A percentile compares a stretch with the other conserved stretches of the same genome.
Evolutionary conservation across 2,329 filamentous ascomycete species (phyloP).

Genomic region (Cladosporium austrohemisphaericum): DNA sequence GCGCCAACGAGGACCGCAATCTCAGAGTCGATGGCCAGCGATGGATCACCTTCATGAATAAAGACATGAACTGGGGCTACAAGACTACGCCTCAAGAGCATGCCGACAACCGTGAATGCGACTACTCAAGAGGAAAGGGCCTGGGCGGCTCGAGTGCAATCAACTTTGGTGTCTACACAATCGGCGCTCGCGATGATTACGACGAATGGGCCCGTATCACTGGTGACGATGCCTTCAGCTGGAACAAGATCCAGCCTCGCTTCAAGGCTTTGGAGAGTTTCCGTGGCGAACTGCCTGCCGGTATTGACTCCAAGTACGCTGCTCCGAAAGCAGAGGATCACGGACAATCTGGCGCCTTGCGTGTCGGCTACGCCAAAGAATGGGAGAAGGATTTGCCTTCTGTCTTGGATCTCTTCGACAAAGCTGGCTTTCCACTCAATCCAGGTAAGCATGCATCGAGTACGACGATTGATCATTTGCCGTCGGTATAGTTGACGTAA

Average conservation of each 20-base stretch:
- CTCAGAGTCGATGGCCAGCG: slow-evolving; percentile 45
- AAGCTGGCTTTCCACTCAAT: slow-evolving; percentile 49
- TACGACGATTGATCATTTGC: too few relatives aligned
- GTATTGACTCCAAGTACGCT: not conserved
- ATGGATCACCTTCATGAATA: slow-evolving; percentile 50
- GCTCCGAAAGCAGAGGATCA: slow-evolving; percentile 6
- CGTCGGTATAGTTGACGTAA: too few relatives aligned
- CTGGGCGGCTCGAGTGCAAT: slow-evolving; percentile 46
- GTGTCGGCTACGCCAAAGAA: slow-evolving; percentile 18
- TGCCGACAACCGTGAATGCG: slow-evolving; percentile 35
- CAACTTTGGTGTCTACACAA: slow-evolving; percentile 47
- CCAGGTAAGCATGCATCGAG: too few relatives aligned
- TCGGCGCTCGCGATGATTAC: slow-evolving; percentile 59
- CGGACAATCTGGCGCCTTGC: not conserved
- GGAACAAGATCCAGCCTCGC: slow-evolving; percentile 50
- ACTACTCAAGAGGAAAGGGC: slow-evolving; percentile 44
- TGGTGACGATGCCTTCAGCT: slow-evolving; percentile 54
- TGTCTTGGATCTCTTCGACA: slow-evolving; percentile 39
- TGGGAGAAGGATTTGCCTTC: slow-evolving; percentile 28
- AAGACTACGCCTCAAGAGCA: slow-evolving; percentile 38
- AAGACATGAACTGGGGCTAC: slow-evolving; percentile 50
- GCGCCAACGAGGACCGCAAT: slow-evolving; percentile 34
- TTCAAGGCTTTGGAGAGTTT: slow-evolving; percentile 55
- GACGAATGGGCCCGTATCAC: slow-evolving; percentile 57
- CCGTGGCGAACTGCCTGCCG: slow-evolving; percentile 31